Evolutionary conservation across 2,329 filamentous ascomycete genomes (phyloP), one percentile per base, ranked within the genome.

Genomic region (Sarocladiaceae sp.): DNA sequence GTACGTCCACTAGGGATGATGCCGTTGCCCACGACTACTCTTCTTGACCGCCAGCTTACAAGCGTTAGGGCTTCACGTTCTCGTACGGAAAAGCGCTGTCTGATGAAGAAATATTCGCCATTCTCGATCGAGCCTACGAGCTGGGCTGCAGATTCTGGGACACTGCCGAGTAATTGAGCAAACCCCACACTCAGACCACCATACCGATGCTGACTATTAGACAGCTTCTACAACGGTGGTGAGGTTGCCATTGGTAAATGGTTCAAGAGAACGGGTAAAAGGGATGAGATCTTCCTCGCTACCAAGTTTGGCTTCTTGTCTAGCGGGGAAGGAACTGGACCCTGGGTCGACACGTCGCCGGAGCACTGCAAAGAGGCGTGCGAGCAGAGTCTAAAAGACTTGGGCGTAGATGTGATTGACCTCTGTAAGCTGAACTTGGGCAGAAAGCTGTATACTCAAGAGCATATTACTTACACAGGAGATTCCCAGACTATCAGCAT

Each of bases 371-470:
- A 43, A 5, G 32, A 52, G 40, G 49, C 53, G 2, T 53, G 49
- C 21, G 55, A 57, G 20, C 45, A 51, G 19, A 67, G 61, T 27
- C 57, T 80, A 16, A 37, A 61, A 49, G 58, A 64, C 7, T 57
- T 80, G 3, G 69, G 69, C 3, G 63, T 70, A 0, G 60, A 64
- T 2, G 69, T 67, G 47, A 70, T 80, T 42, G 76, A 80, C 50
- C 63, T 80, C 5, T 68, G 71, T 49, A 73, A 74, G 49, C 60
- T 69, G 9, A 6, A 18, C 16, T 20, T 70, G 63, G 69, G 3
- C 45, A 7, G 13, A 19, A 29, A 20, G 6, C 32, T 24, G n/a
- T 4, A 12, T 33, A 23, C 18, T 35, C 32, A 5, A 20, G n/a
- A 21, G 18, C 11, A n/a, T n/a, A 10, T 15, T 32, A 10, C 11